Percentiles rank a stretch among this genome's conserved stretches.
These are phyloP conservation scores for Periconia sp. DNA, from an alignment of 2,329 filamentous ascomycete genomes.

Conservation along the genomic window DNA sequence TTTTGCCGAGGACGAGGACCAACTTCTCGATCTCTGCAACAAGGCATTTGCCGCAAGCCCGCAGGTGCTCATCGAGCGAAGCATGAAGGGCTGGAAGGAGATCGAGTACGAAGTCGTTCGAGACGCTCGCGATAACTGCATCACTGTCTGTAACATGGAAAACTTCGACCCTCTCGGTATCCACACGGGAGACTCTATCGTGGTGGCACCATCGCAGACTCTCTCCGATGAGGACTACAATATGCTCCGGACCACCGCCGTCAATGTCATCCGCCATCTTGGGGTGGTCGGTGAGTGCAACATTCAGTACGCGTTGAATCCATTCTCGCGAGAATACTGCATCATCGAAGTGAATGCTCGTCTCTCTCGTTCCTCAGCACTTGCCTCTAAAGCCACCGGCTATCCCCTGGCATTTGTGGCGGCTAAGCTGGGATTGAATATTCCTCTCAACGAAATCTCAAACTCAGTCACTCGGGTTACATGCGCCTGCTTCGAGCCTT, in stretches of 20 bases:
- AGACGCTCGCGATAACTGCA: constrained; percentile 95
- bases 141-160: constrained; percentile 99
- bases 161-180: constrained; percentile 99
- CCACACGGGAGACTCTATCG: constrained; percentile 97
- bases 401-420: constrained; percentile 97
- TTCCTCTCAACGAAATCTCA: constrained; percentile 93
- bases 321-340: constrained; percentile 94
- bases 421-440: constrained; percentile 92
- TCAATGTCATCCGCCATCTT: constrained; percentile 95
- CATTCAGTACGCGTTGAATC: constrained; percentile 97
- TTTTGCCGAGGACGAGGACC: constrained; percentile 85
- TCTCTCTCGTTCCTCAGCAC: constrained; percentile 90
- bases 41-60: constrained; percentile 95
- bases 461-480: constrained; percentile 96
- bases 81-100: constrained; percentile 99
- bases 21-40: constrained; percentile 86
- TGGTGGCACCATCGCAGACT: constrained; percentile 96
- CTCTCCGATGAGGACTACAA: constrained; percentile 98
- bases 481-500: constrained; percentile 97
- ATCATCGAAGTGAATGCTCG: constrained; percentile 99
- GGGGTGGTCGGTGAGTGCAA: constrained; percentile 99
- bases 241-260: constrained; percentile 95
- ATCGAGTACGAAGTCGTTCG: constrained; percentile 99
- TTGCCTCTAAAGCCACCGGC: constrained; percentile 96
- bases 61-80: constrained; percentile 94